Conservation (phyloP, 805 yeast genomes). For the Teunomyces barrocoloradensis region DNA sequence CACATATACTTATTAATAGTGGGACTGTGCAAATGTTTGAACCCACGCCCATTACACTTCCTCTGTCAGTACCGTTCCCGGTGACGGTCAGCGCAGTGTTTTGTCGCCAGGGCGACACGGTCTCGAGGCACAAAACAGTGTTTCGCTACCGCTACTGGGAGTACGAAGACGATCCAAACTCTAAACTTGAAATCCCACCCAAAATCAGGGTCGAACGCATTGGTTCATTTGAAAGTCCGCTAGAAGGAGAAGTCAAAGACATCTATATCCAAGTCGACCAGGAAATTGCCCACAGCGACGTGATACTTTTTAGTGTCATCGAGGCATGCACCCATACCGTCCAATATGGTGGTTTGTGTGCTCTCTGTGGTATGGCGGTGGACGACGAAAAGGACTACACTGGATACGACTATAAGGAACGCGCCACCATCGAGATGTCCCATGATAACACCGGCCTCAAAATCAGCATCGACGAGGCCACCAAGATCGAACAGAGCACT, state of each 20-base stretch:
- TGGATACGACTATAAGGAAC: conserved; percentile 61
- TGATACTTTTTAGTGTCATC: conserved; percentile 50
- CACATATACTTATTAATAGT: neutral
- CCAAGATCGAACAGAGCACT: conserved; percentile 68
- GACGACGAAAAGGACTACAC: conserved; percentile 69
- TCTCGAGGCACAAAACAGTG: conserved; percentile 53
- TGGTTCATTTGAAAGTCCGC: conserved; percentile 80
- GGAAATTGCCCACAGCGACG: conserved; percentile 48
- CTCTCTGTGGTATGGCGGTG: conserved; percentile 81
- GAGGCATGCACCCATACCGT: conserved; percentile 93
- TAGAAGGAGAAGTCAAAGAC: conserved; percentile 62
- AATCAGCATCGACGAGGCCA: conserved; percentile 84
- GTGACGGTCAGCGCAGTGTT: conserved; percentile 56
- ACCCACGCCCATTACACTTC: conserved; percentile 52
- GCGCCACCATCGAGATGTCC: conserved; percentile 86
- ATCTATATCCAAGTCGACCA: conserved; percentile 58
- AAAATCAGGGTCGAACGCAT: conserved; percentile 62
- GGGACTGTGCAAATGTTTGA: conserved; percentile 21
- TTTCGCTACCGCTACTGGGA: conserved; percentile 68
- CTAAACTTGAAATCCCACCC: conserved; percentile 38
- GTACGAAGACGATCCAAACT: conserved; percentile 53
- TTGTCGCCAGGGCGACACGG: conserved; percentile 42
- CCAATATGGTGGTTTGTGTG: conserved; percentile 94
- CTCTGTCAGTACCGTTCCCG: conserved; percentile 67
- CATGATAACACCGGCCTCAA: conserved; percentile 84